Base-by-base conservation (phyloP, 164 flowering plant genomes). In the Chimonanthus salicifolius region DNA sequence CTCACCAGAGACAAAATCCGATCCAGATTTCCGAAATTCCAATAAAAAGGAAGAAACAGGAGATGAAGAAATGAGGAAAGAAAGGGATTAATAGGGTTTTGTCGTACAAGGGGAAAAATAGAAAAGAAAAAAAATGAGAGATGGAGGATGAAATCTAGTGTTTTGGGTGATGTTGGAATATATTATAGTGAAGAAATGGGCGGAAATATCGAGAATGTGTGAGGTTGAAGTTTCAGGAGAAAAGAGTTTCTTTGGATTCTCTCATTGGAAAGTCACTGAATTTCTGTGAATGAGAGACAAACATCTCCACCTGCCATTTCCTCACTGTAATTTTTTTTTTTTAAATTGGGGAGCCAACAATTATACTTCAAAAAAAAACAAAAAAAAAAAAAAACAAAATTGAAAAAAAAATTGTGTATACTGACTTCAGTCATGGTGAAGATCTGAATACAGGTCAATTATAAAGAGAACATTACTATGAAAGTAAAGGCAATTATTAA, bases 161-260 rank as follows among this genome's bases (percentile, higher is more conserved):
- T n/a, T 20, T 6, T 3, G 65, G n/a, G 65, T 16, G 64, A 62
- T 20, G 20, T 6, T 6, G 15, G n/a, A n/a, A 21, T 20, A 6
- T 20, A 33, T n/a, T 16, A 62, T 7, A 16, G n/a, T 16, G 65
- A 62, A 15, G 20, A 15, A 7, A 15, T 15, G 8, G 60, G 68
- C 68, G 68, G 68, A 45, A 66, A 46, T 11, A 45, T 10, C 68
- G 48, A 66, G 47, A 44, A 13, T 11, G 68, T 4, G n/a, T 66
- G 49, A 13, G 68, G 68, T 66, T 66, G 68, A n/a, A 44, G 47
- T 66, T 66, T 66, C 68, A 66, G 68, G 13, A 66, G 60, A 13
- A 54, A 13, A 54, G 4, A 5, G 60, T 13, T 54, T 13, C 1
- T 13, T 54, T 54, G 4, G 58, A 33, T 33, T 33, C 33, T 33